Evolutionary conservation across 2,329 filamentous ascomycete species (phyloP).

Genomic region (Clathrospora elynae): DNA sequence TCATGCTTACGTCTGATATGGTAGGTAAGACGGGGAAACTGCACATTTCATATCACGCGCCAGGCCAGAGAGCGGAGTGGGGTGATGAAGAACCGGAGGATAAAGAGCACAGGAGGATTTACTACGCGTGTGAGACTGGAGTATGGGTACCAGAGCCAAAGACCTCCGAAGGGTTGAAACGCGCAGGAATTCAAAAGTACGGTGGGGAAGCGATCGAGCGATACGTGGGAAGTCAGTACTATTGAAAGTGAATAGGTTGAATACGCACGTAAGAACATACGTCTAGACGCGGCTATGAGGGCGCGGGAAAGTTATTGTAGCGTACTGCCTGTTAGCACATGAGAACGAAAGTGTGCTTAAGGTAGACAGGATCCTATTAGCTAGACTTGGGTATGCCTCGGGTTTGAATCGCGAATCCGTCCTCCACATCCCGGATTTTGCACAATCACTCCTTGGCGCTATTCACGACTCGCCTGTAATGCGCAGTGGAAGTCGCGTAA

Average conservation of each 20-base stretch:
- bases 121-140: constrained; percentile 12
- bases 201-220: constrained; percentile 10
- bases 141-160: constrained; percentile 8
- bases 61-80: constrained; percentile 8
- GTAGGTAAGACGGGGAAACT: neutral
- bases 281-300: too few species aligned
- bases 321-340: too few species aligned
- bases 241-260: neutral
- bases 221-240: constrained; percentile 10
- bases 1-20: constrained; percentile 13
- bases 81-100: constrained; percentile 6
- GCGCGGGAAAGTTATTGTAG: too few species aligned
- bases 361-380: too few species aligned
- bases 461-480: too few species aligned
- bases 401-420: too few species aligned
- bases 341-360: too few species aligned
- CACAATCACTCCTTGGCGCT: too few species aligned
- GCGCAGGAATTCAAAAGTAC: constrained; percentile 4
- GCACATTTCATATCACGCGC: constrained; percentile 14
- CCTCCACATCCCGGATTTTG: too few species aligned
- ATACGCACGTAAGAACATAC: neutral
- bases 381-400: too few species aligned
- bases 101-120: constrained; percentile 3
- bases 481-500: too few species aligned
- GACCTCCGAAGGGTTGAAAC: constrained; percentile 5